A percentile compares a stretch with the other conserved stretches of the same genome.
phyloP scores from a whole-genome alignment of 1,284 basidiomycete species.

The Leccinum fallax region DNA sequence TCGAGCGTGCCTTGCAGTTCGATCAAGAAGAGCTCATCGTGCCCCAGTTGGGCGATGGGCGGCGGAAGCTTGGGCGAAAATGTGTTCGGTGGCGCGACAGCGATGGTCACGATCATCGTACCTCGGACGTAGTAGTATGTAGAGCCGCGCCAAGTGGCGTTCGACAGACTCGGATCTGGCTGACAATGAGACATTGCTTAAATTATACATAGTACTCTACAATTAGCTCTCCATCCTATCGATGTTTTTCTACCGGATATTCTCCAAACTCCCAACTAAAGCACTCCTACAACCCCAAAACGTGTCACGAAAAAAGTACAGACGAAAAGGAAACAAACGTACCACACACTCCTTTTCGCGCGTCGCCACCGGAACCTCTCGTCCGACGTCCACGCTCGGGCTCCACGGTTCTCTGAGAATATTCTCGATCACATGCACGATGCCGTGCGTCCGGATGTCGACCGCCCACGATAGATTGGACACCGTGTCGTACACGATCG shows the following conservation, averaged over 20 bases:
- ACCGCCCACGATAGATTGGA: conserved; percentile 82
- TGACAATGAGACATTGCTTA: neutral
- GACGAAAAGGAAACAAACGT: conserved; percentile 23
- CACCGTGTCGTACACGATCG: conserved; percentile 91
- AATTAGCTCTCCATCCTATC: neutral
- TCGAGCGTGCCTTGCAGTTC: conserved; percentile 77
- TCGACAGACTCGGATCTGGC: neutral
- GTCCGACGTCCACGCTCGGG: conserved; percentile 54
- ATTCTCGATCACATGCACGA: conserved; percentile 81
- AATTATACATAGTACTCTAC: neutral
- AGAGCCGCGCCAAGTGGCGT: neutral
- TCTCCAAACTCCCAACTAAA: conserved; percentile 74
- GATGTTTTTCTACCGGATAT: conserved; percentile 28
- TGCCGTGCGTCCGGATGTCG: conserved; percentile 81
- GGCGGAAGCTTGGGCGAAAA: conserved; percentile 52
- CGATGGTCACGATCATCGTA: conserved; percentile 56
- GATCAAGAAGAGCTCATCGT: conserved; percentile 70
- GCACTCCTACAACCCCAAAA: conserved; percentile 49
- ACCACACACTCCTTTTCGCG: conserved; percentile 66
- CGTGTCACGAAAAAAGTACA: neutral
- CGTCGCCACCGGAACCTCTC: conserved; percentile 58
- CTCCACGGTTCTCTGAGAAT: conserved; percentile 79
- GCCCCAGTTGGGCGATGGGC: conserved; percentile 62
- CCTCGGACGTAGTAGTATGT: neutral
- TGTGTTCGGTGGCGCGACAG: conserved; percentile 37